These are phyloP conservation scores for Carex scoparia DNA, from an alignment of 176 grass and related monocot species.

Conservation along the genomic window DNA sequence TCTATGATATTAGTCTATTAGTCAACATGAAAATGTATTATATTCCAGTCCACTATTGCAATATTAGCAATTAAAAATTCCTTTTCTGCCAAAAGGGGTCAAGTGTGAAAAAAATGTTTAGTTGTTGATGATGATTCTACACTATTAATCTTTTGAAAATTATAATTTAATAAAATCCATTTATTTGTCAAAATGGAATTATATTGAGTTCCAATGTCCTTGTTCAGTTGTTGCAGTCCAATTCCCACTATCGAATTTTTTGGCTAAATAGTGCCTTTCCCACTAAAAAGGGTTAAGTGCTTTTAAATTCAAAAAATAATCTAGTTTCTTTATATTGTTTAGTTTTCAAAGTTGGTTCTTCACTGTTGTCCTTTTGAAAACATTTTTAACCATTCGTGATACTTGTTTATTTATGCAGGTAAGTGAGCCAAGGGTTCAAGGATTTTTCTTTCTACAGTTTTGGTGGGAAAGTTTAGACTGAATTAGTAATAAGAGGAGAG, in stretches of 20 bases:
- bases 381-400: conserved; percentile 17
- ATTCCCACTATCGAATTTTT: neutral
- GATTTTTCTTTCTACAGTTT: neutral
- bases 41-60: neutral
- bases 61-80: neutral
- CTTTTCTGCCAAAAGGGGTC: neutral
- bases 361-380: conserved; percentile 11
- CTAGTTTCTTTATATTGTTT: neutral
- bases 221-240: neutral
- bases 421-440: conserved; percentile 22
- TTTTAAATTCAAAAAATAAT: neutral
- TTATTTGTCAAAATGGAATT: neutral
- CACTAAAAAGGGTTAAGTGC: neutral
- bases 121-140: neutral
- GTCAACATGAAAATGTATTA: neutral
- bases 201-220: neutral
- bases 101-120: neutral
- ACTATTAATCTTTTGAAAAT: neutral
- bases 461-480: conserved; percentile 7
- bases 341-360: conserved; percentile 3
- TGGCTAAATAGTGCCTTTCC: neutral
- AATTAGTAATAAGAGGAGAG: conserved; percentile 26
- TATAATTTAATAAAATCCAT: neutral
- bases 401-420: conserved; percentile 31
- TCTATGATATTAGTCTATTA: neutral